Conservation (phyloP, 2,329 filamentous ascomycete species). For the Paracoccidioides brasiliensis region DNA sequence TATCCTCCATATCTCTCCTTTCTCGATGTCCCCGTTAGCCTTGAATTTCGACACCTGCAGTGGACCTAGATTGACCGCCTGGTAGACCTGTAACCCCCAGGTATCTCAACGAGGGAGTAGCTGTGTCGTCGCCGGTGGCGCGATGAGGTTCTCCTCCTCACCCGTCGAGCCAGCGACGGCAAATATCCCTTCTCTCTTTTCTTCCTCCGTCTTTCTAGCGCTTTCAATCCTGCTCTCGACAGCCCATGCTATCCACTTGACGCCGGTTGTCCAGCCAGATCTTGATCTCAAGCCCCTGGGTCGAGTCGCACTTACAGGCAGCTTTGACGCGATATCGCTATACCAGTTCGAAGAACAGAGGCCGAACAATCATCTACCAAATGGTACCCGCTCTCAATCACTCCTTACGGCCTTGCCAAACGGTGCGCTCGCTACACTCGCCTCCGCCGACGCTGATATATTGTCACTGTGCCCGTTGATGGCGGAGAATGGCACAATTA, state of each 20-base stretch:
- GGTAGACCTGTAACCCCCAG: not conserved
- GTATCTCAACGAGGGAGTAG: not conserved
- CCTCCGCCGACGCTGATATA: slow-evolving; percentile 71
- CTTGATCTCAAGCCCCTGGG: slow-evolving; percentile 68
- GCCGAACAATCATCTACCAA: slow-evolving; percentile 32
- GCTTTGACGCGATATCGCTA: slow-evolving; percentile 83
- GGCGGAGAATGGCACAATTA: slow-evolving; percentile 49
- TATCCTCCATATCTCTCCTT: not conserved
- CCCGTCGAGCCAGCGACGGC: slow-evolving; percentile 34
- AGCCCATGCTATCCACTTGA: slow-evolving; percentile 23
- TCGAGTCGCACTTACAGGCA: slow-evolving; percentile 69
- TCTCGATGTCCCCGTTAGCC: not conserved
- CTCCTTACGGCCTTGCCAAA: slow-evolving; percentile 75
- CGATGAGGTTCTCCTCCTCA: slow-evolving; percentile 32
- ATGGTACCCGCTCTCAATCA: slow-evolving; percentile 48
- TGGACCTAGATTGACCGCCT: not conserved
- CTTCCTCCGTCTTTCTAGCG: slow-evolving; percentile 15
- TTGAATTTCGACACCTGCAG: not conserved
- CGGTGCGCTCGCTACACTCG: slow-evolving; percentile 62
- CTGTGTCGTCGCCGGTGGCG: slow-evolving; percentile 27
- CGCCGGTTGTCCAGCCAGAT: slow-evolving; percentile 23
- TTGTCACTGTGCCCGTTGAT: slow-evolving; percentile 75
- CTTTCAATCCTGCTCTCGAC: slow-evolving; percentile 6
- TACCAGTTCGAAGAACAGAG: slow-evolving; percentile 75
- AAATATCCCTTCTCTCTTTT: slow-evolving; percentile 22